Evolutionary conservation across 768 basidiomycete species (phyloP).

Genomic region (Fibroporia radiculosa): DNA sequence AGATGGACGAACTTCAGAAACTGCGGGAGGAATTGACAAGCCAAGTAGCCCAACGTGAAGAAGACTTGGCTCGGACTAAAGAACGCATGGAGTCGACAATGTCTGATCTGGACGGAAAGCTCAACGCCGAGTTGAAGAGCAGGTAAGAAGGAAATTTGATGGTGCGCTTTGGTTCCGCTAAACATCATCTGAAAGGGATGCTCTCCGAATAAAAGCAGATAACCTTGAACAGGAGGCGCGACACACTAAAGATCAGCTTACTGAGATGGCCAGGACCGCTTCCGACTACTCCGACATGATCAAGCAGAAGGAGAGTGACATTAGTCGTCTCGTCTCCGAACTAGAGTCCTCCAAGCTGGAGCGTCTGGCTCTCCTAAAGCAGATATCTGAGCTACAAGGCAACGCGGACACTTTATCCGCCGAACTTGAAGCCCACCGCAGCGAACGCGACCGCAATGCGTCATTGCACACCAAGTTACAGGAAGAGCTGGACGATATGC

Average conservation of each 20-base stretch:
- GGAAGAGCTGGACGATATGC: conserved; percentile 79
- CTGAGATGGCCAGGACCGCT: conserved; percentile 69
- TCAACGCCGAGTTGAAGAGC: conserved; percentile 55
- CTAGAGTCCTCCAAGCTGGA: conserved; percentile 48
- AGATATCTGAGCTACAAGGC: conserved; percentile 61
- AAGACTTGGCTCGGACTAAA: conserved; percentile 66
- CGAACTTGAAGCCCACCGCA: conserved; percentile 53
- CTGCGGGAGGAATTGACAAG: conserved; percentile 63
- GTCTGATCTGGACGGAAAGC: conserved; percentile 64
- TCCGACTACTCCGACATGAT: conserved; percentile 71
- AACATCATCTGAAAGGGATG: conserved; percentile 40
- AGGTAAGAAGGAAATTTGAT: conserved; percentile 36
- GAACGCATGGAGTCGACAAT: conserved; percentile 62
- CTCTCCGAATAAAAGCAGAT: conserved; percentile 50
- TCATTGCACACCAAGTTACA: conserved; percentile 55
- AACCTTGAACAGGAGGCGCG: conserved; percentile 61
- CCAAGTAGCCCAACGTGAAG: conserved; percentile 65
- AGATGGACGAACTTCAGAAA: conserved; percentile 57
- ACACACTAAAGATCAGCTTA: conserved; percentile 66
- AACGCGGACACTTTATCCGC: conserved; percentile 58
- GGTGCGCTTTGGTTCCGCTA: background rate
- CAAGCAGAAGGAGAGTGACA: conserved; percentile 68
- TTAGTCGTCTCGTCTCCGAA: conserved; percentile 45
- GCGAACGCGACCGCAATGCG: conserved; percentile 41
- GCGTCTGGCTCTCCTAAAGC: conserved; percentile 44